Evolutionary conservation across 345 rosid genomes (phyloP).

Genomic region (Populus euphratica): DNA sequence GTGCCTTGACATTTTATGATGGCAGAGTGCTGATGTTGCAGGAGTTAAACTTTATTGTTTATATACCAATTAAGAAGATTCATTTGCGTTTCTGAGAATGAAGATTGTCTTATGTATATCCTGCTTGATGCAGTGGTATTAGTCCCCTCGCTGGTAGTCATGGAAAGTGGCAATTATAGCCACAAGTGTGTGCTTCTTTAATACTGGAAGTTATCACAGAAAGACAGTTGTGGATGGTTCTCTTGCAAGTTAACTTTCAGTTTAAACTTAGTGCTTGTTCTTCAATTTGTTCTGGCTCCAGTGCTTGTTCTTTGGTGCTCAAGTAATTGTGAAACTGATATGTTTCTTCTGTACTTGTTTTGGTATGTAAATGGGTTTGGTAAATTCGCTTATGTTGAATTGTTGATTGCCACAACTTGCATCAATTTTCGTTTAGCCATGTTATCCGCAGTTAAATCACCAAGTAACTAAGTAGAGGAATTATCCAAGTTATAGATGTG

Average conservation of each 20-base stretch:
- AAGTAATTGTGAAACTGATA: neutral
- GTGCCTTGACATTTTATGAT: constrained; percentile 17
- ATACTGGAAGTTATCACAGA: neutral
- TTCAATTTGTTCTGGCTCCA: neutral
- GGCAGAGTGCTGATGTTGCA: constrained; percentile 17
- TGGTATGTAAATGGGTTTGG: neutral
- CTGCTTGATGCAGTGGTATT: neutral
- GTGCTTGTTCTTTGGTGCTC: neutral
- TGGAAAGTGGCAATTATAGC: neutral
- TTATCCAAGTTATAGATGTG: too few relatives aligned
- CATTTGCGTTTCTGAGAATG: constrained; percentile 18
- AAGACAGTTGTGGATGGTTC: neutral
- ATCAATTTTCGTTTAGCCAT: neutral
- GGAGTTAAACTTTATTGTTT: constrained; percentile 24
- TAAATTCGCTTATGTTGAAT: neutral
- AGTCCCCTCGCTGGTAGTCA: neutral
- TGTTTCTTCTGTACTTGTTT: neutral
- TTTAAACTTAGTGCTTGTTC: neutral
- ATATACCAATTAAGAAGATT: constrained; percentile 26
- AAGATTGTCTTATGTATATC: constrained; percentile 9
- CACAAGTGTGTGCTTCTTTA: neutral
- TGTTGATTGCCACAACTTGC: neutral
- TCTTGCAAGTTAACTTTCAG: neutral
- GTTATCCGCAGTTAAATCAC: neutral
- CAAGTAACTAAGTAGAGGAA: too few relatives aligned